Percentiles rank a stretch among this genome's conserved stretches.
Evolutionary conservation across 768 basidiomycete species (phyloP).

Genomic region (Agrocybe pediades): DNA sequence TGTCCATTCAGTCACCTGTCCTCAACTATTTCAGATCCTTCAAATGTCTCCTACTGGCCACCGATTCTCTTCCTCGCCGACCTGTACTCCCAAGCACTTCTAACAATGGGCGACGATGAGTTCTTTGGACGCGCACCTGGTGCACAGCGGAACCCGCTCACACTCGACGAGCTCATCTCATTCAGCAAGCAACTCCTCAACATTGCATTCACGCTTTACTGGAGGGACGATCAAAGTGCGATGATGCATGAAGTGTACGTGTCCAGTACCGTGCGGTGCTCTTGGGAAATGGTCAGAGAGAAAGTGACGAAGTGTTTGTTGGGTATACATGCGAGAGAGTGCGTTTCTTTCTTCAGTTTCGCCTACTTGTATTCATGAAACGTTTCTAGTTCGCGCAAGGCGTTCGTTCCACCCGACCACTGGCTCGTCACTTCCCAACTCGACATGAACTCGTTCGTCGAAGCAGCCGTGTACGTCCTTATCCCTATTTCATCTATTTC

Average conservation of each 20-base stretch:
- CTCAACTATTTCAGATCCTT: slow-evolving; percentile 36
- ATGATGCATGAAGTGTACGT: slow-evolving; percentile 22
- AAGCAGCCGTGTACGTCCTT: slow-evolving; percentile 75
- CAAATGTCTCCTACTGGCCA: slow-evolving; percentile 54
- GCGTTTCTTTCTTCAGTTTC: slow-evolving; percentile 29
- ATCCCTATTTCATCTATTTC: background rate
- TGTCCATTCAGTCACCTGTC: background rate
- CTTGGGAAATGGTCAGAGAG: slow-evolving; percentile 73
- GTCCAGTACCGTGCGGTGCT: slow-evolving; percentile 38
- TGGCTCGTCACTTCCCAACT: slow-evolving; percentile 70
- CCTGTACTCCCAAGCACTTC: slow-evolving; percentile 79
- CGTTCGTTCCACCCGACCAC: slow-evolving; percentile 81
- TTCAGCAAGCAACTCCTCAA: slow-evolving; percentile 83
- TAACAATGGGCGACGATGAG: slow-evolving; percentile 96
- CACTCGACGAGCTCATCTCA: slow-evolving; percentile 75
- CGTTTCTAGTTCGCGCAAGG: slow-evolving; percentile 67
- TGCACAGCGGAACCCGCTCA: slow-evolving; percentile 68
- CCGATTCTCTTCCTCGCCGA: slow-evolving; percentile 78
- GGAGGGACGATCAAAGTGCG: slow-evolving; percentile 40
- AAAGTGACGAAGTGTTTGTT: slow-evolving; percentile 78
- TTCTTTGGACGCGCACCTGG: slow-evolving; percentile 64
- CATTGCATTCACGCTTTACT: slow-evolving; percentile 75
- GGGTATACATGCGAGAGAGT: slow-evolving; percentile 90
- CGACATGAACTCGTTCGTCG: slow-evolving; percentile 66
- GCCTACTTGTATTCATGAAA: slow-evolving; percentile 6